Base-by-base conservation (phyloP, 441 rosid genomes). In the Hura crepitans region DNA sequence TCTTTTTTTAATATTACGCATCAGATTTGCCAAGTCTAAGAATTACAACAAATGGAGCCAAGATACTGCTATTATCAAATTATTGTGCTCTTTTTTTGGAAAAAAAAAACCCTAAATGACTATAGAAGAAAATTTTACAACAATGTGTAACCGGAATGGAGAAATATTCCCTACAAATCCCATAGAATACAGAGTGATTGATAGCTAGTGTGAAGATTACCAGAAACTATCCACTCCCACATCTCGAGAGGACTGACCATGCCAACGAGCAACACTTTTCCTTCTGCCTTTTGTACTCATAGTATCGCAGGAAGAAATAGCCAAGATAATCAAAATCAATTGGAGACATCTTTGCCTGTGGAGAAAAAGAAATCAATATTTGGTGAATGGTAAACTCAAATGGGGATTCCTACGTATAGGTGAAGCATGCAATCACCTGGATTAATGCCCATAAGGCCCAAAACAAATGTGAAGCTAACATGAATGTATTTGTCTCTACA, bases 371-470 rank as follows among this genome's bases (percentile, higher is more conserved):
- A 14, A 20, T 50, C 30, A 55, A 61, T 37, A 43, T 66, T 4
- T 22, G 20, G 20, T 53, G 47, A 27, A 61, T 49, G 15, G 28
- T 64, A 43, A 1, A 53, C 18, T 70, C 61, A n/a, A 37, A 23
- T 60, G 59, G 47, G 50, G 31, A 18, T 61, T 31, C 69, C 61
- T 47, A 65, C 17, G 28, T 62, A 50, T 23, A 49, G 42, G 12
- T 31, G 7, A 55, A 43, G 33, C 37, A 5, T 10, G 4, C 15
- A 18, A 1, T 76, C 51, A 90, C 99, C 98, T 95, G 99, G 74
- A 96, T 96, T 60, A 93, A 78, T 5, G 94, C 96, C 99, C 99
- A 96, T 73, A 89, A 74, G 11, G 98, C 96, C 99, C 97, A 96
- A 73, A 81, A 82, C 62, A 96, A 57, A 82, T 96, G 97, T 30